Evolutionary conservation across 805 yeast species (phyloP).

Genomic region (Ogataea chonburiensis): DNA sequence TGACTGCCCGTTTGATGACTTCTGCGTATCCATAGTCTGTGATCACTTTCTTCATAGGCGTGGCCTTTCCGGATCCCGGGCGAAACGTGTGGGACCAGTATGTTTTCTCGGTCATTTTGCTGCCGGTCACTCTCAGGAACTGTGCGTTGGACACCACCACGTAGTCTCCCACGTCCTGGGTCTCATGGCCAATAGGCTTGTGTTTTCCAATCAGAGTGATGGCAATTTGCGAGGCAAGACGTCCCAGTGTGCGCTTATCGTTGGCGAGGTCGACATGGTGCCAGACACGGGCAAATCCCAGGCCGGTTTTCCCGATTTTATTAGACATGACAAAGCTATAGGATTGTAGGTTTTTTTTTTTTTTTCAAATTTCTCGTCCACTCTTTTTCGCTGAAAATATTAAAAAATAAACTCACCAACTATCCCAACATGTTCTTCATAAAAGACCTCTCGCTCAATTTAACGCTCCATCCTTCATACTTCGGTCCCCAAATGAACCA

Average conservation of each 20-base stretch:
- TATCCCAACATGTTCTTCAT: constrained; percentile 33
- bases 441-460: constrained; percentile 86
- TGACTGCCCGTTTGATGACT: constrained; percentile 79
- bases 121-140: constrained; percentile 78
- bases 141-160: constrained; percentile 95
- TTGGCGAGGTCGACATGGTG: constrained; percentile 90
- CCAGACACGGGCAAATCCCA: constrained; percentile 78
- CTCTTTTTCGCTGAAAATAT: constrained; percentile 1
- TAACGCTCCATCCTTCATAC: constrained; percentile 94
- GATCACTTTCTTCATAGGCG: constrained; percentile 75
- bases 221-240: constrained; percentile 88
- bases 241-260: constrained; percentile 85
- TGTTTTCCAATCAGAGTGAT: constrained; percentile 92
- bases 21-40: constrained; percentile 87
- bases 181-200: constrained; percentile 81
- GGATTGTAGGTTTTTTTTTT: constrained; percentile 3
- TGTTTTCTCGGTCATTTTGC: constrained; percentile 72
- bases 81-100: constrained; percentile 88
- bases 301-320: constrained; percentile 43
- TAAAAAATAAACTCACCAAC: constrained; percentile 2
- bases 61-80: constrained; percentile 85
- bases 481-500: constrained; percentile 98
- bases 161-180: constrained; percentile 91
- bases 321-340: constrained; percentile 40
- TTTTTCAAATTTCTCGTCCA: constrained; percentile 3